Base-by-base conservation (phyloP, 2,329 filamentous ascomycete species). In the Clonostachys rhizophaga region DNA sequence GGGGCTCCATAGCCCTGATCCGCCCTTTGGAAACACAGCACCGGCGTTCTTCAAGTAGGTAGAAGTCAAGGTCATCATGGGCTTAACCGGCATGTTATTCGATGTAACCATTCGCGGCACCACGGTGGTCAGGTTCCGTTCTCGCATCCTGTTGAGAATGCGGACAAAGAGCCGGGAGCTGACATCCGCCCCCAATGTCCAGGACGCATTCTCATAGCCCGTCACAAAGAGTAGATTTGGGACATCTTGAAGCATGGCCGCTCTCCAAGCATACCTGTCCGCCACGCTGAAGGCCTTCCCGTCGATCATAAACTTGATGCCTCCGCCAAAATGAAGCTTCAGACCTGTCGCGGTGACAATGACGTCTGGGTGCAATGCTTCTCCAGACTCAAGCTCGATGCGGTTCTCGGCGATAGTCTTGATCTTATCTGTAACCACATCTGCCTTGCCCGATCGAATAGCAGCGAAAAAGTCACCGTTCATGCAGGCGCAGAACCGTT, bases 331-430 rank as follows among this genome's bases (percentile, higher is more conserved):
- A 10, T 68, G 60, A 40, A 86, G 60, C 45, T 74, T 74, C 3
- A 86, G 68, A 0, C 84, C 84, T 0, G 84, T 87, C 0, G 84
- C 84, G 0, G 82, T 84, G 46, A 87, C 67, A 52, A 87, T 83
- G 47, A 81, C 71, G 54, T 87, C 83, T 0, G 82, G 74, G 12
- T 73, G 58, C 1, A 87, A 57, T 0, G 50, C 65, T 55, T 66
- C 56, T 4, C 74, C 70, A 3, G 66, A 66, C 9, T 64, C 52
- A 24, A 81, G 68, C 40, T 61, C 55, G 8, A 84, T 69, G 20
- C 67, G 64, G 2, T 61, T 55, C 2, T 63, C 54, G 0, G 74
- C 76, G 7, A 78, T 66, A 0, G 57, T 67, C 34, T 68, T 62
- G 51, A 83, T 78, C 9, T 50, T 54, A 24, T 65, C 75, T 0